Percentiles rank a stretch among this genome's conserved stretches.
phyloP scores from a whole-genome alignment of 441 rosid genomes.

The Metrosideros polymorpha region DNA sequence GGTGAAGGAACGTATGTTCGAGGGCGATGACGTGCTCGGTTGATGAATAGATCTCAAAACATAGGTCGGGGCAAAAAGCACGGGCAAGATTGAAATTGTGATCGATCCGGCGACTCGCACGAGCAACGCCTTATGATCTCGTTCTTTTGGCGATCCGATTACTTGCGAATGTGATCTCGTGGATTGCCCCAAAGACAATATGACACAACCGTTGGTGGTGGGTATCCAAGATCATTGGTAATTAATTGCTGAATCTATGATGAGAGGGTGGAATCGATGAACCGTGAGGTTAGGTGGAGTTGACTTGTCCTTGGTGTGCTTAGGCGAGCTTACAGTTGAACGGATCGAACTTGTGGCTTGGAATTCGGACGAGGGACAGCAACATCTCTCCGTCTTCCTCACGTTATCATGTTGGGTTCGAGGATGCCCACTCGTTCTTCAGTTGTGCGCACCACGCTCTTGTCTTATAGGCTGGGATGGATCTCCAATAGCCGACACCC shows the following conservation, averaged over 20 bases:
- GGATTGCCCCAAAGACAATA: background rate
- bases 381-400: background rate
- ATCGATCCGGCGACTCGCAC: background rate
- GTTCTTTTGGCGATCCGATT: background rate
- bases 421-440: background rate
- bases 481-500: background rate
- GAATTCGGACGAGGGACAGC: background rate
- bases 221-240: background rate
- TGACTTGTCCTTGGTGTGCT: background rate
- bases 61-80: background rate
- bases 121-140: background rate
- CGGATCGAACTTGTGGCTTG: background rate
- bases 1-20: background rate
- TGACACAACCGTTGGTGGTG: background rate
- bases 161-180: background rate
- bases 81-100: background rate
- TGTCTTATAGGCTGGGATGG: background rate
- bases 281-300: background rate
- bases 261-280: background rate
- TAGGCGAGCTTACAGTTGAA: background rate
- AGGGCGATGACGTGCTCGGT: background rate
- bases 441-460: background rate
- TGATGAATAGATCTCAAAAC: background rate
- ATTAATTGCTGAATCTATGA: background rate
- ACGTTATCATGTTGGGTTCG: background rate